A percentile compares a stretch with the other conserved stretches of the same genome.
These are phyloP conservation scores for Ensete glaucum DNA, from an alignment of 176 grass and related monocot species.

Conservation along the genomic window DNA sequence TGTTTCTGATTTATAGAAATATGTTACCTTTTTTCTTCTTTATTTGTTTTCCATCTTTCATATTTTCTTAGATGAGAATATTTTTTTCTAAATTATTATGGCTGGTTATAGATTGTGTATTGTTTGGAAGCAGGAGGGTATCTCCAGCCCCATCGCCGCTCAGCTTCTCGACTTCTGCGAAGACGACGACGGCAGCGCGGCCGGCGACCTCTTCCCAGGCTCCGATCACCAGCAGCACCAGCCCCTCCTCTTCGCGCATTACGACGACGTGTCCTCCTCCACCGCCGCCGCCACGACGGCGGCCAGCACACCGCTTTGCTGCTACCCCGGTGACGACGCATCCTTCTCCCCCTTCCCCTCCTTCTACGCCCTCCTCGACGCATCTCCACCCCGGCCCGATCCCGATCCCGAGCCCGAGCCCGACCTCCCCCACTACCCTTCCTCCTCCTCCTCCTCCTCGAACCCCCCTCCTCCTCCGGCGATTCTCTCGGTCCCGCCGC, in stretches of 20 bases:
- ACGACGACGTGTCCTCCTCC: slow-evolving; percentile 42
- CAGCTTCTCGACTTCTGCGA: slow-evolving; percentile 6
- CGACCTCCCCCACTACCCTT: slow-evolving; percentile 13
- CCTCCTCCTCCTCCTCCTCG: slow-evolving; percentile 32
- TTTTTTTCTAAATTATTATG: no score
- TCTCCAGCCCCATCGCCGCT: slow-evolving; percentile 4
- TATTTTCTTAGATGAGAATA: no score
- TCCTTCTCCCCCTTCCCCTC: slow-evolving; percentile 48
- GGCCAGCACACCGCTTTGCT: slow-evolving; percentile 25
- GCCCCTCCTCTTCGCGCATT: slow-evolving; percentile 19
- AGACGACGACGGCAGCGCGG: neutral
- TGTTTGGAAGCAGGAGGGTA: neutral
- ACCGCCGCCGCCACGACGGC: slow-evolving; percentile 34
- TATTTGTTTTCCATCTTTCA: no score
- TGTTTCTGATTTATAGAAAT: no score
- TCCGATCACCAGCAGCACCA: slow-evolving; percentile 24
- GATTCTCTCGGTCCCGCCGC: neutral
- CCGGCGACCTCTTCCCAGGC: neutral
- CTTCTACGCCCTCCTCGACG: slow-evolving; percentile 53
- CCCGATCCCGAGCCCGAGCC: slow-evolving; percentile 19
- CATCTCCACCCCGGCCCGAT: neutral
- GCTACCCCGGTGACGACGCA: slow-evolving; percentile 1
- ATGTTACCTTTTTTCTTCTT: no score
- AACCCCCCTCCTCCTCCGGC: slow-evolving; percentile 2
- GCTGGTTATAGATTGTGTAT: neutral